Conservation (phyloP, 306 rosid genomes). For the Cucumis cinereus region DNA sequence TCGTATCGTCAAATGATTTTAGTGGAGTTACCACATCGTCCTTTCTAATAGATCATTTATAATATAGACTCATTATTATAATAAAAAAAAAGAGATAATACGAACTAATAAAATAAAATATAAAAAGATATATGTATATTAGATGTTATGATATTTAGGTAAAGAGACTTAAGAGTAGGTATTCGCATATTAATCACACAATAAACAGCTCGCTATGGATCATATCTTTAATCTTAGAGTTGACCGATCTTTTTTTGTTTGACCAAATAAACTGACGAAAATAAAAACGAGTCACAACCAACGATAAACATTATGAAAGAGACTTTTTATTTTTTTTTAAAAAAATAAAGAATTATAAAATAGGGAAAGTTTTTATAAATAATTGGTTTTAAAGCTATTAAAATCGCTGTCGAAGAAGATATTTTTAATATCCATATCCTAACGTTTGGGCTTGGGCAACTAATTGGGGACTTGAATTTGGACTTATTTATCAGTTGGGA, state of each 20-base stretch:
- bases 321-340: not conserved
- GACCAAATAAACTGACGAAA: not conserved
- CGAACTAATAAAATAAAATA: too few species aligned
- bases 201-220: not conserved
- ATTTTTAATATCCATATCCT: not conserved
- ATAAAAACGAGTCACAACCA: not conserved
- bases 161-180: not conserved
- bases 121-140: too few species aligned
- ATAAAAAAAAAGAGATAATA: too few species aligned
- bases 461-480: not conserved
- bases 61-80: too few species aligned
- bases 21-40: too few species aligned
- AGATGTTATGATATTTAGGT: not conserved
- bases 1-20: too few species aligned
- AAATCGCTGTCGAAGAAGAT: constrained; percentile 2
- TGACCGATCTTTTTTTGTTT: not conserved
- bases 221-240: not conserved
- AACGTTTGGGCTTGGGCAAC: not conserved
- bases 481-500: not conserved
- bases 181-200: not conserved
- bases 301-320: not conserved
- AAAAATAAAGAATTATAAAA: not conserved
- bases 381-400: not conserved
- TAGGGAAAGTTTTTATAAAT: not conserved
- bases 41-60: too few species aligned